phyloP scores from a whole-genome alignment of 108 stramenopile species.

The Cyclotella choctawhatcheeana region DNA sequence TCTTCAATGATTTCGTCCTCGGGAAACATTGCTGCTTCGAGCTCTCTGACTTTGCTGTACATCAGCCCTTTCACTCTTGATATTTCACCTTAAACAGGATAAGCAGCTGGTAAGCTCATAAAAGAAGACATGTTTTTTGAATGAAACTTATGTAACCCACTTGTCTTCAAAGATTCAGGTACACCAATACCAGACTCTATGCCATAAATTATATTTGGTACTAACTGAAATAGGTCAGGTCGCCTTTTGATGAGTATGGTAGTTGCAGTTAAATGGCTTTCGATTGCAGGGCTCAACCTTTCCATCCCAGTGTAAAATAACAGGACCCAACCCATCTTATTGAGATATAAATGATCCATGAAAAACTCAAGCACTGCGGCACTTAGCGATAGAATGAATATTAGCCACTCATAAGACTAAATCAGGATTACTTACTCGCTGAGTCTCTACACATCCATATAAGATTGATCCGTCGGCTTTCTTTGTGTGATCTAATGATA shows the following conservation, averaged over 20 bases:
- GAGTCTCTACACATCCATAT: slow-evolving; percentile 57
- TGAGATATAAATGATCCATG: slow-evolving; percentile 48
- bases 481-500: slow-evolving; percentile 47
- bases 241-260: slow-evolving; percentile 43
- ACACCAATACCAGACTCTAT: slow-evolving; percentile 40
- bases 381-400: background rate
- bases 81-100: slow-evolving; percentile 6
- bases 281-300: slow-evolving; percentile 16
- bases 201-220: slow-evolving; percentile 51
- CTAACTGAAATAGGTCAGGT: slow-evolving; percentile 38
- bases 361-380: slow-evolving; percentile 53
- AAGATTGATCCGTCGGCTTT: slow-evolving; percentile 52
- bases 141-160: too few species aligned
- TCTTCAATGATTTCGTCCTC: slow-evolving; percentile 30
- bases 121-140: too few species aligned
- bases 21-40: slow-evolving; percentile 12
- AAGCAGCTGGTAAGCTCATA: too few species aligned
- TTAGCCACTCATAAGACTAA: too few species aligned
- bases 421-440: slow-evolving; percentile 17
- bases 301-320: slow-evolving; percentile 66
- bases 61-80: slow-evolving; percentile 12
- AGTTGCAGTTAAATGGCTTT: slow-evolving; percentile 26
- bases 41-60: slow-evolving; percentile 9
- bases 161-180: slow-evolving; percentile 18
- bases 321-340: slow-evolving; percentile 44